Base-by-base conservation (phyloP, 164 flowering plant species). In the Magnolia officinalis region DNA sequence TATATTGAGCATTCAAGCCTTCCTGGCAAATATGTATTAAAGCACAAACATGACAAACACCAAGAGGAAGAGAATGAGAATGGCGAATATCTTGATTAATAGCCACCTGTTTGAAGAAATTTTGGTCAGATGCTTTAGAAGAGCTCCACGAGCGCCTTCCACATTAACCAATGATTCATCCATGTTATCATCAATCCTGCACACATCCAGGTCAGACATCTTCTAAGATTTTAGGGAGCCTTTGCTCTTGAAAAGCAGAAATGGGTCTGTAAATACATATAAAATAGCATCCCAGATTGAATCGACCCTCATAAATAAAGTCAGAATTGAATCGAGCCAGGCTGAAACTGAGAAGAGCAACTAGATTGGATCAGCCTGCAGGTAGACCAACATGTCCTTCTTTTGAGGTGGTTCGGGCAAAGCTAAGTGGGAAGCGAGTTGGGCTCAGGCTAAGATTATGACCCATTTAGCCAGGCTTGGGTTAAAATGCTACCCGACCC, bases 171-270 rank as follows among this genome's bases (percentile, higher is more conserved):
- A 78, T 24, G 98, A 84, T 76, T 94, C 96, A 3, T 91, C 97
- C 98, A 91, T 89, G 86, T 94, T 87, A 70, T 94, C 98, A 78
- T 94, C 98, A 78, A 94, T 94, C 91, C 98, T 94, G 89, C 70
- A 74, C 50, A 80, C 16, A 59, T 65, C 51, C 76, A 78, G 23
- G 23, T 37, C 50, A 14, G 71, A 8, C 61, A 55, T 16, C 13
- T 55, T 55, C 18, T 16, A 55, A 55, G 18, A 37, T 37, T 55
- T 16, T 2, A 13, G 13, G 13, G 61, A 9, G 61, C 61, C 18
- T 11, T 11, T 11, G 61, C 61, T 55, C 61, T 55, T 0, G 61
- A 55, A 10, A 16, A 55, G 14, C 61, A 11, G 61, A 55, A 0
- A 0, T 9, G 18, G 18, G 18, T 55, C 4, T 16, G 13, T 0